phyloP scores from a whole-genome alignment of 441 rosid genomes.

The Geranium incanum region DNA sequence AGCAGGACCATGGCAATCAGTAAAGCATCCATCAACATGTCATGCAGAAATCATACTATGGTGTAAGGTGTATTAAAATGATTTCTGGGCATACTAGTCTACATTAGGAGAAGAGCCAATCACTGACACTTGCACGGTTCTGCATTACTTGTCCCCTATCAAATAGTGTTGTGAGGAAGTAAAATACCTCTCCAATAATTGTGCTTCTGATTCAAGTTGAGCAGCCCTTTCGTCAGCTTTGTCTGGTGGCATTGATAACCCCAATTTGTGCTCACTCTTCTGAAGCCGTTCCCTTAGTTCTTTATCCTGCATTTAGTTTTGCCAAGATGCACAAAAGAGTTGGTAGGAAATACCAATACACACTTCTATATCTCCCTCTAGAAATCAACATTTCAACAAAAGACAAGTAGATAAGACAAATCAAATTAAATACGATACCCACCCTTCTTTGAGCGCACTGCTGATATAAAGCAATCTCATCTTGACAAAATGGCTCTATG shows the following conservation, averaged over 20 bases:
- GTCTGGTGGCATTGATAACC: constrained; percentile 77
- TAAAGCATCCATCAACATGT: not conserved
- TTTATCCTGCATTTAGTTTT: constrained; percentile 57
- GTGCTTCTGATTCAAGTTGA: constrained; percentile 75
- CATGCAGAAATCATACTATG: not conserved
- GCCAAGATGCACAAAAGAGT: constrained; percentile 17
- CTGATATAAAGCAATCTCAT: constrained; percentile 69
- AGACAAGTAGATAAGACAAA: not conserved
- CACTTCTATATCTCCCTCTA: not conserved
- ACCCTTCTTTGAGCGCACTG: constrained; percentile 84
- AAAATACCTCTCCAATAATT: constrained; percentile 68
- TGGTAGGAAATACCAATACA: constrained; percentile 1
- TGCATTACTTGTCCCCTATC: not conserved
- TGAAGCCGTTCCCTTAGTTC: constrained; percentile 69
- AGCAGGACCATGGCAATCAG: no score
- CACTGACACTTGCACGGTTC: not conserved
- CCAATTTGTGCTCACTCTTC: constrained; percentile 79
- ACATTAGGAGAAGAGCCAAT: not conserved
- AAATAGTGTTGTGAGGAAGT: constrained; percentile 1
- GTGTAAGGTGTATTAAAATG: not conserved
- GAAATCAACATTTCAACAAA: constrained; percentile 14
- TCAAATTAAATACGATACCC: constrained; percentile 16
- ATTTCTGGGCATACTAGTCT: not conserved
- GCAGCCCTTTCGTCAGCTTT: constrained; percentile 61
- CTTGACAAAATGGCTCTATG: constrained; percentile 91